Evolutionary conservation across 495 filamentous ascomycete genomes (phyloP), one percentile per base, ranked within the genome.

Genomic region (Penicillium silybi): DNA sequence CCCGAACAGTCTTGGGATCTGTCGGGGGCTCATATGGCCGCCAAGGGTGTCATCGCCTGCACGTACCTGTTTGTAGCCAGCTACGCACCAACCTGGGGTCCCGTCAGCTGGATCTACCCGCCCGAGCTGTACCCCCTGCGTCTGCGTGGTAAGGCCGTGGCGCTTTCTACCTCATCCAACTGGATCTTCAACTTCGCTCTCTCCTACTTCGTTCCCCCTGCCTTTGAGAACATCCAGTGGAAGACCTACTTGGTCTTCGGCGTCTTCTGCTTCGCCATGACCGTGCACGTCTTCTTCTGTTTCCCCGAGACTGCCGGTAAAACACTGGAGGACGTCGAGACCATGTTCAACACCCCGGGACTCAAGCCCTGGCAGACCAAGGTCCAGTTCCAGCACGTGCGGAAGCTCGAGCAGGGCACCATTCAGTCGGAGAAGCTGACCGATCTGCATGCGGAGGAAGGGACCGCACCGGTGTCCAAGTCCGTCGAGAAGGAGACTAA

Each of bases 291-390:
- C n/a, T 89, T 82, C 72, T 89, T 92, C 70, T 69, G 87, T 56
- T 90, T 92, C 76, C 89, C 88, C 1, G 88, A 93, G 67, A 92
- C 88, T 0, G 77, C 80, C n/a, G 87, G 87, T 45, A 90, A 90
- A 76, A 85, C 87, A 11, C 77, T 92, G 3, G 89, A 91, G 54
- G 87, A 92, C 57, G 75, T 89, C 16, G 85, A 86, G 41, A 72
- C 67, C 34, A 84, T 90, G 57, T 92, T 92, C 64, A 84, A 84
- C 41, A 75, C 80, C 44, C 78, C 77, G 1, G 63, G 74, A 53
- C 79, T 82, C 18, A 73, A 82, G 48, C 80, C 86, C 27, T 89
- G 86, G 86, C 86, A 84, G 73, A 87, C 84, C 4, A 69, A 58
- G 39, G 75, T 77, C 20, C 59, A 67, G 38, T 71, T 63, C 52